Evolutionary conservation across 805 yeast genomes (phyloP).

Genomic region (Grigorovia transvaalensis): DNA sequence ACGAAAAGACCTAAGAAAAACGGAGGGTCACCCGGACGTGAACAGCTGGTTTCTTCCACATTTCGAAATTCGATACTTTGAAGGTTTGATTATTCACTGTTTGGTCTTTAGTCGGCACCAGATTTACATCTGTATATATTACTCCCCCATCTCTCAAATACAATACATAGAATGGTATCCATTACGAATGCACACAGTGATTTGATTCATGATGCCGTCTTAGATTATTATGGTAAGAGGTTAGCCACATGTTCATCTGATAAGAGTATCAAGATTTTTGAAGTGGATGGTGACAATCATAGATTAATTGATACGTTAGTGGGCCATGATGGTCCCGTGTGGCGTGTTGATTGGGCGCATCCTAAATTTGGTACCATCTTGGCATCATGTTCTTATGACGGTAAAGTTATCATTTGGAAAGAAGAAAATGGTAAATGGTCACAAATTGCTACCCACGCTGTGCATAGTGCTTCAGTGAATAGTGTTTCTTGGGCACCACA

Average conservation of each 20-base stretch:
- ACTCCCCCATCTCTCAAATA: neutral
- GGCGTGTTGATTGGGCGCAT: conserved; percentile 99
- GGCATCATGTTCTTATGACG: conserved; percentile 93
- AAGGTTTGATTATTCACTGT: neutral
- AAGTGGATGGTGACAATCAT: conserved; percentile 77
- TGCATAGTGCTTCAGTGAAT: conserved; percentile 90
- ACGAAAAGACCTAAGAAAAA: no score
- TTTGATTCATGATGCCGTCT: conserved; percentile 89
- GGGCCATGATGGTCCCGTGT: conserved; percentile 97
- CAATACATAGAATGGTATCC: conserved; percentile 43
- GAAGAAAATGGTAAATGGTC: conserved; percentile 87
- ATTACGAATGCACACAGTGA: conserved; percentile 89
- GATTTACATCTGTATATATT: neutral
- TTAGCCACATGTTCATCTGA: conserved; percentile 95
- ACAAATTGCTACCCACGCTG: conserved; percentile 73
- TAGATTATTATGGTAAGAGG: conserved; percentile 93
- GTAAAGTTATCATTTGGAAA: conserved; percentile 89
- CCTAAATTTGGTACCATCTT: conserved; percentile 93
- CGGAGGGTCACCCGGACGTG: neutral
- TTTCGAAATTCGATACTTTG: neutral
- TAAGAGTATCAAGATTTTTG: conserved; percentile 89
- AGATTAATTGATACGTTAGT: conserved; percentile 71
- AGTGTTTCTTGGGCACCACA: conserved; percentile 96
- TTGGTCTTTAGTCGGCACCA: neutral
- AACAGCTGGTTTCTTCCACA: neutral